Conservation (phyloP, 2,329 filamentous ascomycete species). For the Davidsoniella eucalypti region DNA sequence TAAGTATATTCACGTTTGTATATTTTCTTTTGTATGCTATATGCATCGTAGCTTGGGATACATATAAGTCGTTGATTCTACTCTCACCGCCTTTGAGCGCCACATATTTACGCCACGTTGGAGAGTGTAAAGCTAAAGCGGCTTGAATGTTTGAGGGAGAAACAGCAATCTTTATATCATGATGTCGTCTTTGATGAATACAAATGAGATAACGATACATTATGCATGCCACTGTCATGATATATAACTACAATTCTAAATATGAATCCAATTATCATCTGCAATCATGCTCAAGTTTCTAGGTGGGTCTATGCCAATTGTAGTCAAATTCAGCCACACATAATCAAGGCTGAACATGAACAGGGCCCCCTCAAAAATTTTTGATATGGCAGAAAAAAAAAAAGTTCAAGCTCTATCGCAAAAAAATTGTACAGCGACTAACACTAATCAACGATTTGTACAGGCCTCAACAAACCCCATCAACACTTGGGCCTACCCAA, state of each 20-base stretch:
- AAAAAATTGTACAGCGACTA: not conserved
- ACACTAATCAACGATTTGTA: not conserved
- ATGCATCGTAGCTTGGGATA: too few relatives aligned
- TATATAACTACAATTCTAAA: too few relatives aligned
- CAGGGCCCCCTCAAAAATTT: slow-evolving; percentile 12
- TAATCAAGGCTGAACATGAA: not conserved
- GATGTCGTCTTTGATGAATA: too few relatives aligned
- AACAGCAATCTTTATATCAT: not conserved
- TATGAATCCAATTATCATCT: not conserved
- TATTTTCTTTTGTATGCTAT: too few relatives aligned
- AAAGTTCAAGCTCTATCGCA: slow-evolving; percentile 10
- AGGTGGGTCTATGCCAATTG: not conserved
- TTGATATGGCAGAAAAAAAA: slow-evolving; percentile 11
- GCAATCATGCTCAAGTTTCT: too few relatives aligned
- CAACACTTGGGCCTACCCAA: not conserved
- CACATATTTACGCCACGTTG: not conserved
- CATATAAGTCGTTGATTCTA: too few relatives aligned
- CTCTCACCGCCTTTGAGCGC: slow-evolving; percentile 1
- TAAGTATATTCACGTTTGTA: too few relatives aligned
- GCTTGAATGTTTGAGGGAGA: not conserved
- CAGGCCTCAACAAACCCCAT: not conserved
- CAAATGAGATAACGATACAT: too few relatives aligned
- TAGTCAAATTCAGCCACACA: slow-evolving; percentile 5
- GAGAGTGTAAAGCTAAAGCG: not conserved
- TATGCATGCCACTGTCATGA: too few relatives aligned